phyloP scores from a whole-genome alignment of 352 stramenopile genomes.

The Globisporangium nodosum region DNA sequence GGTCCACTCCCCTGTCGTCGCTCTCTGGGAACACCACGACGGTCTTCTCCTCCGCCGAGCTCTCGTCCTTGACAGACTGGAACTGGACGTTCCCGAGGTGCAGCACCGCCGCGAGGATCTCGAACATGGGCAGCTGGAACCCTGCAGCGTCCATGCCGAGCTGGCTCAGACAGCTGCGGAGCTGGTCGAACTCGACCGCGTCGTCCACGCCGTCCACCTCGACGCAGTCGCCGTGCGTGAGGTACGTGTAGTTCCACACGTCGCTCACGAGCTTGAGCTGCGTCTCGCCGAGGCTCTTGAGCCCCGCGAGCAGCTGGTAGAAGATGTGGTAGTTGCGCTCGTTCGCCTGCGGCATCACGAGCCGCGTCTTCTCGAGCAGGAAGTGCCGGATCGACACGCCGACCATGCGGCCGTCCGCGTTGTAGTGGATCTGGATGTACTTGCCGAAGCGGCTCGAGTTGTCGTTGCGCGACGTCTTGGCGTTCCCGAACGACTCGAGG shows the following conservation, averaged over 20 bases:
- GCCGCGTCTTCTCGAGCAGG: conserved; percentile 71
- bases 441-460: conserved; percentile 90
- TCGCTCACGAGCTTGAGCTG: conserved; percentile 29
- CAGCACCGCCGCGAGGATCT: conserved; percentile 62
- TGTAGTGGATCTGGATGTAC: conserved; percentile 88
- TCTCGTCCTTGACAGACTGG: conserved; percentile 17
- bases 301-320: conserved; percentile 61
- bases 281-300: conserved; percentile 24
- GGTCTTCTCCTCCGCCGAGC: conserved; percentile 25
- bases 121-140: conserved; percentile 71
- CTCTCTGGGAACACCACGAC: conserved; percentile 47
- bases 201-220: conserved; percentile 75
- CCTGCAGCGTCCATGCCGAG: conserved; percentile 54
- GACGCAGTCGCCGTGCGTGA: conserved; percentile 69
- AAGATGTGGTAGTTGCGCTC: conserved; percentile 86
- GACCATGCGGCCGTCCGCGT: conserved; percentile 59
- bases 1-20: conserved; percentile 33
- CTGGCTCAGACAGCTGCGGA: conserved; percentile 56
- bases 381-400: conserved; percentile 78
- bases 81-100: conserved; percentile 72
- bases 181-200: conserved; percentile 59
- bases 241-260: conserved; percentile 70
- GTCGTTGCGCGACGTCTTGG: conserved; percentile 83
- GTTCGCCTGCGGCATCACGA: conserved; percentile 59
- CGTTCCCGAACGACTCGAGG: conserved; percentile 82